Conservation (phyloP, 164 flowering plant species). For the Kingdonia uniflora region DNA sequence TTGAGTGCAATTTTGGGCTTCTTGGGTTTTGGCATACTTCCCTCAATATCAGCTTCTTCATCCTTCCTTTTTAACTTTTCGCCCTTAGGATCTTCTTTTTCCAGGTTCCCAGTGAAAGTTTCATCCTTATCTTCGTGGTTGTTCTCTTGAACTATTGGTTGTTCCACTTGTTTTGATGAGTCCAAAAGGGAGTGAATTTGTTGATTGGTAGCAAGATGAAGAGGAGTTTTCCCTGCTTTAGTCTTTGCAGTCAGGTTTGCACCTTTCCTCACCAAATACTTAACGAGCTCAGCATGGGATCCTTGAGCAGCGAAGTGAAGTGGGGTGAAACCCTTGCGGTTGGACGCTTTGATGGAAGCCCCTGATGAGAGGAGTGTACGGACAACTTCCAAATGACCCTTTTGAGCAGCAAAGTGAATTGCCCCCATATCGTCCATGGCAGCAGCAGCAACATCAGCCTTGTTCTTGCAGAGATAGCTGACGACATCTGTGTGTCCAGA, state of each 20-base stretch:
- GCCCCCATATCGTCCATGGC: slow-evolving; percentile 99
- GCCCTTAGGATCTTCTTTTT: slow-evolving; percentile 12
- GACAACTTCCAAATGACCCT: slow-evolving; percentile 81
- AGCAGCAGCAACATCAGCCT: slow-evolving; percentile 91
- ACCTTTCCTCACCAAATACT: slow-evolving; percentile 74
- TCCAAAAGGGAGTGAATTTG: slow-evolving; percentile 41
- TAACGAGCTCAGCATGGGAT: slow-evolving; percentile 59
- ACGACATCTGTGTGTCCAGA: slow-evolving; percentile 75
- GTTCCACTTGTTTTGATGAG: slow-evolving; percentile 17
- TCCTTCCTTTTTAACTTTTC: slow-evolving; percentile 35
- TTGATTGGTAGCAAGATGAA: slow-evolving; percentile 55
- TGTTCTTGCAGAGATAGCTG: slow-evolving; percentile 65
- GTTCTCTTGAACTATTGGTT: slow-evolving; percentile 16
- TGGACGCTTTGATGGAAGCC: slow-evolving; percentile 58
- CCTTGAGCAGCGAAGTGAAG: slow-evolving; percentile 93
- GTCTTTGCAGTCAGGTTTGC: slow-evolving; percentile 43
- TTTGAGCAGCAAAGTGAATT: slow-evolving; percentile 91
- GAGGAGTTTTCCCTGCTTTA: slow-evolving; percentile 75
- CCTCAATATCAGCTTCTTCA: slow-evolving; percentile 26
- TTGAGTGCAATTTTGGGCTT: slow-evolving; percentile 47
- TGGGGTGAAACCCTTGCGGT: slow-evolving; percentile 82
- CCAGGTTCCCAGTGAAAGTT: slow-evolving; percentile 13
- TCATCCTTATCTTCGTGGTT: slow-evolving; percentile 18
- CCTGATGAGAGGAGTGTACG: slow-evolving; percentile 53
- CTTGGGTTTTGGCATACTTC: slow-evolving; percentile 30